Conservation (phyloP, 805 yeast species). For the Cyberlindnera nakhonratchasimensis region DNA sequence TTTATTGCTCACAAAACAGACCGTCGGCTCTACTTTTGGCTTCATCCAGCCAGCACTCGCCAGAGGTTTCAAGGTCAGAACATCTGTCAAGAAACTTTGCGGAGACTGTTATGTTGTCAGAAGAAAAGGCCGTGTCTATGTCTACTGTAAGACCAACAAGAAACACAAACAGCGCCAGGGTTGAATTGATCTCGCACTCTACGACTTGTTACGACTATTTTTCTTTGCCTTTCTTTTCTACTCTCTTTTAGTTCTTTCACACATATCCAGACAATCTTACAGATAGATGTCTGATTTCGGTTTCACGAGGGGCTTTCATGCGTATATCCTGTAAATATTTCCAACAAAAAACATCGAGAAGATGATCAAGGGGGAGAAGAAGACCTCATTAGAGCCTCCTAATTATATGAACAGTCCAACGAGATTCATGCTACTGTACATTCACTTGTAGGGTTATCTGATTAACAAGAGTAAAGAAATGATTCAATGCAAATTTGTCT, state of each 20-base stretch:
- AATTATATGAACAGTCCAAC: background rate
- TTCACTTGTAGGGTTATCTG: too few relatives aligned
- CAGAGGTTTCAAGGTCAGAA: constrained; percentile 86
- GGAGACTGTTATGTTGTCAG: constrained; percentile 84
- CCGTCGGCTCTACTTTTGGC: constrained; percentile 18
- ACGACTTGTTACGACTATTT: constrained; percentile 2
- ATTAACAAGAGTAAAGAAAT: too few relatives aligned
- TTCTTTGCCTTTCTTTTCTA: background rate
- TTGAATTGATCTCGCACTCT: constrained; percentile 26
- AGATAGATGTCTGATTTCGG: background rate
- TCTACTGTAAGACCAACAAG: constrained; percentile 87
- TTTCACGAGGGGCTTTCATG: background rate
- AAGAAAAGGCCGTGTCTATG: constrained; percentile 92
- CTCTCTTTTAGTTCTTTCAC: background rate
- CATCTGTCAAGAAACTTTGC: constrained; percentile 92
- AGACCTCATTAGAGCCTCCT: too few relatives aligned
- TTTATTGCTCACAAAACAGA: constrained; percentile 16
- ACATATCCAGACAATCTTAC: background rate
- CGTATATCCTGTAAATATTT: constrained; percentile 1
- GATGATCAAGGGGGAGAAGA: background rate
- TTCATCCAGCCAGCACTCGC: constrained; percentile 30
- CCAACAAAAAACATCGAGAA: background rate
- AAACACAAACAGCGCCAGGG: constrained; percentile 95
- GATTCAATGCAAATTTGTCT: too few relatives aligned
- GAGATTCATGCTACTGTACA: background rate